Evolutionary conservation across 139 green algal genomes (phyloP).

Genomic region (Pseudopediastrum boryanum): DNA sequence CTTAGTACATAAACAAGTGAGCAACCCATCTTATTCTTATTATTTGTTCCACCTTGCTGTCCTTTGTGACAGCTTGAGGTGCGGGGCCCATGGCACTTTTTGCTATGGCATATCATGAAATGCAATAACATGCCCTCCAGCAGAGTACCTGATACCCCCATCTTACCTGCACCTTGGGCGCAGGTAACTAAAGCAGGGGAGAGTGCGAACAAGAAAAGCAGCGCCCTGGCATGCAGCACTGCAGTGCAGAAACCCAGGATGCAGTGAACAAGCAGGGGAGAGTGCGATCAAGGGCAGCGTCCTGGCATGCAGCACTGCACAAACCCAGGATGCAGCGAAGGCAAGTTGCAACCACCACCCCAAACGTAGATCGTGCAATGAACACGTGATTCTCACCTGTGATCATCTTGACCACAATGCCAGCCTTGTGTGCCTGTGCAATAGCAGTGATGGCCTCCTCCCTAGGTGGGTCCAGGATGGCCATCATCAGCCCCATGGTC

Average conservation of each 20-base stretch:
- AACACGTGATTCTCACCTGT: slow-evolving; percentile 47
- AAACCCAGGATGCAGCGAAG: neutral
- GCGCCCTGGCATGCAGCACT: neutral
- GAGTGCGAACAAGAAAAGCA: too few relatives aligned
- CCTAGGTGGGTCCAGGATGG: slow-evolving; percentile 48
- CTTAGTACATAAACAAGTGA: too few relatives aligned
- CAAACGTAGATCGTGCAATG: neutral
- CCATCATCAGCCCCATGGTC: slow-evolving; percentile 19
- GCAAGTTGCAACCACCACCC: neutral
- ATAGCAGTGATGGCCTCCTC: slow-evolving; percentile 43
- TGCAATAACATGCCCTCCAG: too few relatives aligned
- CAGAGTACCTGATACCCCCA: too few relatives aligned
- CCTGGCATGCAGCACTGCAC: neutral
- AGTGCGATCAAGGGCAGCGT: too few relatives aligned
- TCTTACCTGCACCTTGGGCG: neutral
- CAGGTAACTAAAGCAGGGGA: too few relatives aligned
- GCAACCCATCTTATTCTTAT: too few relatives aligned
- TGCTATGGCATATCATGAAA: too few relatives aligned
- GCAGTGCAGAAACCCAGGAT: neutral
- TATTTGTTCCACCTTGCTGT: too few relatives aligned
- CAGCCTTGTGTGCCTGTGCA: slow-evolving; percentile 42
- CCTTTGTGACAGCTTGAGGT: too few relatives aligned
- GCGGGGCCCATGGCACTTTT: too few relatives aligned
- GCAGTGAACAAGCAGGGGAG: neutral
- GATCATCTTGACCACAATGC: slow-evolving; percentile 58